Evolutionary conservation across 1,284 basidiomycete species (phyloP), one percentile per base, ranked within the genome.

Genomic region (Marasmius oreades): DNA sequence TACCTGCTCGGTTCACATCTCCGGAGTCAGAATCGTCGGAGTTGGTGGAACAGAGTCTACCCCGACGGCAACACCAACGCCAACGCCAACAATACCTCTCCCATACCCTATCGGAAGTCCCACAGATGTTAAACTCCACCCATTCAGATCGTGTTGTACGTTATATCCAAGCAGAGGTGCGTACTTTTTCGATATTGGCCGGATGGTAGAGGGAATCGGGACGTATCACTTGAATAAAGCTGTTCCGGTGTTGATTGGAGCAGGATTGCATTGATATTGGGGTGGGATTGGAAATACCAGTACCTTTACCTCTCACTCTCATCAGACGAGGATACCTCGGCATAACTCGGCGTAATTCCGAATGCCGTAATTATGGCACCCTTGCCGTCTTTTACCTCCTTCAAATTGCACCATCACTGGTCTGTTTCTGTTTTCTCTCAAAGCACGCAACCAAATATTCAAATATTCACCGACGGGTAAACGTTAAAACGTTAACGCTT

Each of bases 1-100:
- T 82, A 78, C 62, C 69, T 84, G 1, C 77, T 80, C 70, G 81
- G 80, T 3, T 71, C 74, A 48, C 76, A 74, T 55, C 73, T 75
- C 5, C 10, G n/a, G n/a, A n/a, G n/a, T n/a, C n/a, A n/a, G n/a
- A n/a, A n/a, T n/a, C n/a, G n/a, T n/a, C n/a, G n/a, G n/a, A n/a
- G 75, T 74, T 6, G 70, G 69, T 44, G 12, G 36, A 37, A 12
- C 36, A 12, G 36, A n/a, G 5, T 12, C 12, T 16, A 20, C 39
- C 47, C 23, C 23, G 47, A 2, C 26, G 18, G 5, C 10, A n/a
- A 12, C 26, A 31, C 14, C 8, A 50, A 16, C 24, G 2, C 10
- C 24, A 18, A 31, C 24, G 16, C 2, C 47, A 50, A 2, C 24
- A 50, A 31, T 26, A 16, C 31, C 47, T 50, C 16, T 26, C 26